Base-by-base conservation (phyloP, 1,139 yeast species). In the Candida tropicalis region DNA sequence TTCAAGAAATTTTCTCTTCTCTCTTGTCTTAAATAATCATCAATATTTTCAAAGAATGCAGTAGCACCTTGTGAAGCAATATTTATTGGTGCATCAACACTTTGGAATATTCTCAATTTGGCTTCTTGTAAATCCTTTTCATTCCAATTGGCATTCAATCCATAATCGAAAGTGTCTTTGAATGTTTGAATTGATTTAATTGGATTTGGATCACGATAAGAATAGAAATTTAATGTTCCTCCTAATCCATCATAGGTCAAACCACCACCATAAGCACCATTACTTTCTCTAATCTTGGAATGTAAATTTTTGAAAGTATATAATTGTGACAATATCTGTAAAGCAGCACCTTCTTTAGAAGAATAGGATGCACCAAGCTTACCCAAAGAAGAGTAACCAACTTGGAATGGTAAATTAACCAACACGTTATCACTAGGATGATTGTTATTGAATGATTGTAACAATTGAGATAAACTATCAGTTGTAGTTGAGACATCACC, bases 201-300 rank as follows among this genome's bases (percentile, higher is more conserved):
- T 0, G 97, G 89, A 50, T 88, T 84, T 13, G 99, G 99, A 64
- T 93, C 99, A 55, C 99, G 78, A 67, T 93, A 93, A 0, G 97
- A 89, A 65, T 86, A 95, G 66, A 78, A 90, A 41, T 87, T 79
- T 55, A 91, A 78, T 2, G 84, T 60, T 0, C 98, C 98, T 43
- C 87, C 90, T 23, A 89, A 62, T 0, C 95, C 91, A 58, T 85
- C 88, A 60, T 83, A 91, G 13, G 79, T 71, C 12, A 96, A 86
- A 2, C 99, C 99, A 10, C 97, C 98, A 7, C 99, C 99, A 59
- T 93, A 93, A 0, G 99, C 99, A 43, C 99, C 99, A 48, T 97
- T 97, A 56, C 93, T 82, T 62, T 93, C 99, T 54, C 99, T 80
- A 35, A 93, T 83, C 49, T 90, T 96, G 10, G 89, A 81, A 62